Evolutionary conservation across 2,329 filamentous ascomycete genomes (phyloP), one percentile per base, ranked within the genome.

Genomic region (Aspergillaceae sp.): DNA sequence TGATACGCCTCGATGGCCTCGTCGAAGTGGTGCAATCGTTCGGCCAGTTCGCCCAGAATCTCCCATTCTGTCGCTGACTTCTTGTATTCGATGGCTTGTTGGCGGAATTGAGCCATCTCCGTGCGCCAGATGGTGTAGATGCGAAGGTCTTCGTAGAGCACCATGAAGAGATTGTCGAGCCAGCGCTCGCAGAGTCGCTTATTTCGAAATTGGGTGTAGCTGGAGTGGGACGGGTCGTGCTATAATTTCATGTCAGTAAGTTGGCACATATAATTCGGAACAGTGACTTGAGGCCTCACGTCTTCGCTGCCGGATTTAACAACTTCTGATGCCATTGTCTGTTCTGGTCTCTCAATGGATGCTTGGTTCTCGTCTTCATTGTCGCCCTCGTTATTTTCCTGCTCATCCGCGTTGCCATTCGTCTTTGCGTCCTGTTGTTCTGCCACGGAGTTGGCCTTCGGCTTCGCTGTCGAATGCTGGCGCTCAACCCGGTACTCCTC

Each of bases 51-150:
- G 36, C 92, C 92, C 0, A 98, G 78, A 44, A 98, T 96, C 68
- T 98, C 92, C 92, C 92, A 98, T 65, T 98, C 92, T 56, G 95
- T 89, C 2, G 91, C 86, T 1, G 86, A 92, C 71, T 97, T 98
- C 70, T 92, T 92, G 73, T 97, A 98, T 55, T 94, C 84, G 67
- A 95, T 83, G 51, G 91, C 86, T 66, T 97, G 91, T 45, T 91
- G 87, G 26, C 87, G 84, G 64, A 90, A 96, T 65, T 97, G 91
- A 0, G 89, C 87, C 81, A 97, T 92, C 66, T 98, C 92, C 0
- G 92, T 97, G 47, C 92, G 84, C 92, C 92, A 98, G 66, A 98
- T 98, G 8, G 92, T 98, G 74, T 98, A 98, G 40, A 98, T 91
- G 42, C 92, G 87, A 11, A 98, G 78, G 61, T 98, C 92, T 67